Conservation (phyloP, 108 stramenopile genomes). For the Epithemia pelagica region DNA sequence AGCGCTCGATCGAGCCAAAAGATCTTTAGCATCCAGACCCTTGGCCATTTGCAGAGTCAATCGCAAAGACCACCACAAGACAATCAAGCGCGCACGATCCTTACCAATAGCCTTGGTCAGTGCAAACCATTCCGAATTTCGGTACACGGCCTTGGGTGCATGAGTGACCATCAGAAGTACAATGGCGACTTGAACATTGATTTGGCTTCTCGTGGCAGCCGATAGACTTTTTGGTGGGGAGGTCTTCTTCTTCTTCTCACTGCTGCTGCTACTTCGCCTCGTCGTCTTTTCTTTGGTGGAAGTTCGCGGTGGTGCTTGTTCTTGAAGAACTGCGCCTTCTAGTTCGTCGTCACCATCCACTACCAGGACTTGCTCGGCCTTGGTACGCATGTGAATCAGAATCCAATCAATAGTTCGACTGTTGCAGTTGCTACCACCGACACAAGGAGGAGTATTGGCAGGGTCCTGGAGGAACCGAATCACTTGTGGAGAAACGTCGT, state of each 20-base stretch:
- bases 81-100: not conserved
- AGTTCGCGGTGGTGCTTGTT: too few relatives aligned
- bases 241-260: not conserved
- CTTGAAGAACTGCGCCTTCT: too few relatives aligned
- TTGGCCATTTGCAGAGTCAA: not conserved
- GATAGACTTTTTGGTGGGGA: not conserved
- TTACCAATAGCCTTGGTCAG: not conserved
- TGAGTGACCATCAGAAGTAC: not conserved
- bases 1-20: too few relatives aligned
- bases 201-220: not conserved
- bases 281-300: not conserved
- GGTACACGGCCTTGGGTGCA: not conserved
- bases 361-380: too few relatives aligned
- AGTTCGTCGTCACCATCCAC: too few relatives aligned
- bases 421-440: too few relatives aligned
- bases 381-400: too few relatives aligned
- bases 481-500: not conserved
- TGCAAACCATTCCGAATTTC: not conserved
- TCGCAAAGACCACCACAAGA: conserved; percentile 7
- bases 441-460: not conserved
- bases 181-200: not conserved
- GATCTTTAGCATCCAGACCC: too few relatives aligned
- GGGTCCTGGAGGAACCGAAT: not conserved
- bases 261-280: not conserved
- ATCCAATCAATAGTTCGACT: too few relatives aligned